Evolutionary conservation across 1,284 basidiomycete genomes (phyloP), one percentile per base, ranked within the genome.

Genomic region (Heterobasidion occidentale): DNA sequence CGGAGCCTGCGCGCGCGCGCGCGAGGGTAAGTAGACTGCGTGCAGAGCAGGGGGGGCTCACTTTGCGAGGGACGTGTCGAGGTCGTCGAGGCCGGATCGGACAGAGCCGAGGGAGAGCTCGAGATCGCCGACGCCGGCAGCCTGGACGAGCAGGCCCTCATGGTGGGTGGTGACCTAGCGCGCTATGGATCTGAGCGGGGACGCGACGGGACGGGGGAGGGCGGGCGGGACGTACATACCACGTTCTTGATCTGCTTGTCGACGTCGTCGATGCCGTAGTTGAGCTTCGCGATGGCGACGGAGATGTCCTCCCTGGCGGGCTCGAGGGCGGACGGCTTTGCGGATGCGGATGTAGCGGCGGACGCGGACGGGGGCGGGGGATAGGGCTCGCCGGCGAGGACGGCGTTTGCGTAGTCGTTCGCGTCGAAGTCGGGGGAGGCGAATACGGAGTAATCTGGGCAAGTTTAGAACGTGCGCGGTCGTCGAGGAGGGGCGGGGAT

Each of bases 341-440:
- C 54, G 11, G 71, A 64, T 55, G 44, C 58, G 46, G n/a, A n/a
- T n/a, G n/a, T n/a, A n/a, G 58, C 54, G n/a, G 45, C 17, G 6
- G 15, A n/a, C 52, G 62, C 63, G 46, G 58, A 67, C 8, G 65
- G 27, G 64, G 69, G 68, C 19, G 78, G 72, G 15, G 81, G 80
- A 65, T 94, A 92, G 0, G 82, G 69, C 61, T 91, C 86, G 33
- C 90, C 88, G 9, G 91, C 85, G 20, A 96, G 78, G 54, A 94
- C 80, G 17, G 91, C 84, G 68, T 93, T 94, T 5, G 93, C 92
- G 67, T 94, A 95, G 55, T 90, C 86, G 67, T 92, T 88, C 15
- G 92, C 79, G 67, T 94, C 87, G 69, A 96, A 97, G 46, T 83
- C 75, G 7, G 83, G 69, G 53, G 69, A 72, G 20, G 85, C 76